Base-by-base conservation (phyloP, 176 grass and related monocot species). In the Aegilops umbellulata region DNA sequence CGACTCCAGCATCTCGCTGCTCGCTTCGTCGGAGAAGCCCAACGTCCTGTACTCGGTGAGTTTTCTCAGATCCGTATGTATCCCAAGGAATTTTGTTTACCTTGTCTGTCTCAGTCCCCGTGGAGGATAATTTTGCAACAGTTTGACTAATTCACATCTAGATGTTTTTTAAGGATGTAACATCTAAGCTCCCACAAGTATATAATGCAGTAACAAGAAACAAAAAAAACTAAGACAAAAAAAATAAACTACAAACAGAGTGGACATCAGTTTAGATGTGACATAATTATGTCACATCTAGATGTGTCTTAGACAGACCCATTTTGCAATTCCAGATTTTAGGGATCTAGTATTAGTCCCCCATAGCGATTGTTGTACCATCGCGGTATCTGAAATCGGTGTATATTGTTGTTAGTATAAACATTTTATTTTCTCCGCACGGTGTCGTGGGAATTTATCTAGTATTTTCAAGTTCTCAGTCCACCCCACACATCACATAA, bases 1-100 rank as follows among this genome's bases (percentile, higher is more conserved):
- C 1, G 95, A 98, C 65, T 98, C 95, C 22, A 95, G 95, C 82
- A 98, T 98, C 68, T 98, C 95, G 20, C 90, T 98, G 71, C 95
- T 98, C 42, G 90, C 93, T 16, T 83, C 86, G 5, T 91, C 93
- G 38, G 95, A 98, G 91, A 98, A 98, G 80, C 95, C 95, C 12
- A 87, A 98, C 85, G 91, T 98, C 42, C 73, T 76, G 0, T 98
- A 98, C 32, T 84, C 70, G 44, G 96, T 98, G 55, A 58, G 55
- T 58, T 58, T 83, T 44, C 11, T 30, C 15, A 15, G 71, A 71
- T 71, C 39, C 36, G 13, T 35, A 22, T 38, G n/a, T 24, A 57
- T 8, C 13, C 70, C 39, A 2, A 53, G 16, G 5, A 53, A 53
- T 74, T 46, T 46, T 17, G n/a, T 44, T 74, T 42, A 19, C 42